Percentiles rank a stretch among this genome's conserved stretches.
Conservation (phyloP, 2,329 filamentous ascomycete species). For the Knufia petricola region DNA sequence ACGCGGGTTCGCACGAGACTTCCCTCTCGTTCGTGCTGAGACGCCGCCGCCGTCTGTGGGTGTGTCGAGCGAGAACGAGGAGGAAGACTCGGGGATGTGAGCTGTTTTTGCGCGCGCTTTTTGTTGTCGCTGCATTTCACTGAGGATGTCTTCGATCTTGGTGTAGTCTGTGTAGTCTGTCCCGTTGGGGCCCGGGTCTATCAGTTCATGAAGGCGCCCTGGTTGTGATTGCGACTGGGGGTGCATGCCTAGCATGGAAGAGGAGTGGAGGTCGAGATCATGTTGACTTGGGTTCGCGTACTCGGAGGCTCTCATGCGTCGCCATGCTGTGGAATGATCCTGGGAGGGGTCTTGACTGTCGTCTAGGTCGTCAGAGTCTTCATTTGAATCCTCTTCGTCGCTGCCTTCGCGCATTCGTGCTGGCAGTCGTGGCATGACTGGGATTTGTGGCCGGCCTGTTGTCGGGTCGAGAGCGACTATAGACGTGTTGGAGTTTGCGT, state of each 20-base stretch:
- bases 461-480: slow-evolving; percentile 21
- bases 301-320: neutral
- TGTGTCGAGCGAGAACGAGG: slow-evolving; percentile 4
- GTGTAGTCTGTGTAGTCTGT: slow-evolving; percentile 16
- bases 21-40: slow-evolving; percentile 35
- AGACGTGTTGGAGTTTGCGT: slow-evolving; percentile 6
- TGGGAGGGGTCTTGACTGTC: slow-evolving; percentile 34
- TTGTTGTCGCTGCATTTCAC: slow-evolving; percentile 19
- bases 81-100: slow-evolving; percentile 2
- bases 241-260: neutral
- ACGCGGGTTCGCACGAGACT: slow-evolving; percentile 23
- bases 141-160: slow-evolving; percentile 17
- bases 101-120: slow-evolving; percentile 14
- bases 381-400: slow-evolving; percentile 26
- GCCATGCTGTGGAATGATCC: slow-evolving; percentile 5
- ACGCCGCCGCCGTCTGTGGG: slow-evolving; percentile 38
- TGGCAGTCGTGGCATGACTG: slow-evolving; percentile 32
- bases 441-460: slow-evolving; percentile 20
- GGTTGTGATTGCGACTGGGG: neutral
- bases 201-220: neutral
- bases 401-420: slow-evolving; percentile 30
- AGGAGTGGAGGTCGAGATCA: slow-evolving; percentile 9
- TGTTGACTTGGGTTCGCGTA: neutral
- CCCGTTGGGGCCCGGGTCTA: slow-evolving; percentile 8
- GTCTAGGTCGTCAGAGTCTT: slow-evolving; percentile 32